Conservation (phyloP, 2,329 filamentous ascomycete genomes). For the Trichoderma semiorbis region DNA sequence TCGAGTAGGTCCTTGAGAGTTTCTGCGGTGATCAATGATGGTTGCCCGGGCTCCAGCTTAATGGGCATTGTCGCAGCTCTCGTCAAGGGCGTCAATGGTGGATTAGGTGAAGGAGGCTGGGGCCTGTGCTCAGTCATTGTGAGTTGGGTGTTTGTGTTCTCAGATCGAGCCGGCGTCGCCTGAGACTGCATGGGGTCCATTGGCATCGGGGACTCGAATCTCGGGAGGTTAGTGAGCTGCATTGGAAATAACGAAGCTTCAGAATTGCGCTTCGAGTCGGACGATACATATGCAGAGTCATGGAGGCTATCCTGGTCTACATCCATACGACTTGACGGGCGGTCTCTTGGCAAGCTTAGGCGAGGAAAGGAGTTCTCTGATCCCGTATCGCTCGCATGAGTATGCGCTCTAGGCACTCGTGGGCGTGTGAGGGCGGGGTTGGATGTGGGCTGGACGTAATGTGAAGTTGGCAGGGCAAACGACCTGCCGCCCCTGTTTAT, state of each 20-base stretch:
- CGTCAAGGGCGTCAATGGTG: constrained; percentile 23
- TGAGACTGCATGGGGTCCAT: constrained; percentile 27
- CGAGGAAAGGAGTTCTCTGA: constrained; percentile 34
- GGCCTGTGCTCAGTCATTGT: constrained; percentile 50
- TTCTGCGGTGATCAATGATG: constrained; percentile 51
- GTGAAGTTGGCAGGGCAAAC: constrained; percentile 44
- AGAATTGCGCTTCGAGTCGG: constrained; percentile 52
- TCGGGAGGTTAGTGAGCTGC: constrained; percentile 41
- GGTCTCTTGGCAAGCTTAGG: constrained; percentile 22
- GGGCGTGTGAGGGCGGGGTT: constrained; percentile 37
- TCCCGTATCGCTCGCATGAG: constrained; percentile 43
- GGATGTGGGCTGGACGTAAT: constrained; percentile 40
- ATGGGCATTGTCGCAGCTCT: constrained; percentile 53
- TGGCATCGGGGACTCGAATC: constrained; percentile 39
- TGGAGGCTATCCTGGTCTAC: constrained; percentile 44
- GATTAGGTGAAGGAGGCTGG: constrained; percentile 36
- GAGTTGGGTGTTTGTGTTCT: constrained; percentile 52
- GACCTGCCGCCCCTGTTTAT: constrained; percentile 49
- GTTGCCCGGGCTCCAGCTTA: constrained; percentile 43
- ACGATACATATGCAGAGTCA: constrained; percentile 54
- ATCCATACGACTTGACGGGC: constrained; percentile 37
- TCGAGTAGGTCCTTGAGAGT: constrained; percentile 57
- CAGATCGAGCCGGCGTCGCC: constrained; percentile 38
- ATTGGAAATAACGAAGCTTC: constrained; percentile 44
- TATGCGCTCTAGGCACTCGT: constrained; percentile 46